phyloP scores from a whole-genome alignment of 2,329 filamentous ascomycete species.

The Huntiella savannae region DNA sequence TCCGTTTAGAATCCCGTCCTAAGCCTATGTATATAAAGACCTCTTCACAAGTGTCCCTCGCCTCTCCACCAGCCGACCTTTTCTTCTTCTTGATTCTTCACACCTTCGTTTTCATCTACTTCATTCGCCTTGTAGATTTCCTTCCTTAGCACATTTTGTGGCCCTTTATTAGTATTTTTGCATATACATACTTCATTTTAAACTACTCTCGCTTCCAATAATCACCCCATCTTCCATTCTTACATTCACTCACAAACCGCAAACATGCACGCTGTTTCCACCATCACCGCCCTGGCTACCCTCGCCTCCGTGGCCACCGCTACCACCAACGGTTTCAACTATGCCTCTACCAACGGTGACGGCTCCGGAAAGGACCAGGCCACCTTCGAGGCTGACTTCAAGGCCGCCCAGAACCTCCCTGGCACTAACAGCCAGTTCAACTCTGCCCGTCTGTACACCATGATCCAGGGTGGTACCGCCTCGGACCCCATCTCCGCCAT shows the following conservation, averaged over 20 bases:
- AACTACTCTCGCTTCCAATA: no score
- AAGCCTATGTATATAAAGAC: not conserved
- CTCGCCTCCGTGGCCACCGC: conserved; percentile 16
- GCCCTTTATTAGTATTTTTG: not conserved
- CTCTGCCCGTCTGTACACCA: conserved; percentile 57
- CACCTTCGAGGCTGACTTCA: conserved; percentile 55
- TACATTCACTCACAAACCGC: conserved; percentile 3
- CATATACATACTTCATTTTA: no score
- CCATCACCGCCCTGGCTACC: conserved; percentile 7
- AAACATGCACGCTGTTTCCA: conserved; percentile 11
- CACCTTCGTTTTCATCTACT: conserved; percentile 1
- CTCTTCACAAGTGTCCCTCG: not conserved
- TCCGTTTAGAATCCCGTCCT: no score
- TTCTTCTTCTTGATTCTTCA: not conserved
- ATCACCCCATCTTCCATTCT: not conserved
- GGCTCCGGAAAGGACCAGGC: conserved; percentile 38
- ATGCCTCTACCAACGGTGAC: conserved; percentile 42
- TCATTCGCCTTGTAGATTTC: conserved; percentile 1
- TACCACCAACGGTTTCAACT: conserved; percentile 53
- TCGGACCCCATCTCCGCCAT: conserved; percentile 53
- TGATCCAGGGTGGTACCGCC: conserved; percentile 35
- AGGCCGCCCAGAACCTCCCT: conserved; percentile 39
- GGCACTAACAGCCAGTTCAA: conserved; percentile 45
- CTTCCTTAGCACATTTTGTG: not conserved
- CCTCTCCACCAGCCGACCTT: conserved; percentile 1